Conservation (phyloP, 73 alveolate species). For the Paramecium sexaurelia region DNA sequence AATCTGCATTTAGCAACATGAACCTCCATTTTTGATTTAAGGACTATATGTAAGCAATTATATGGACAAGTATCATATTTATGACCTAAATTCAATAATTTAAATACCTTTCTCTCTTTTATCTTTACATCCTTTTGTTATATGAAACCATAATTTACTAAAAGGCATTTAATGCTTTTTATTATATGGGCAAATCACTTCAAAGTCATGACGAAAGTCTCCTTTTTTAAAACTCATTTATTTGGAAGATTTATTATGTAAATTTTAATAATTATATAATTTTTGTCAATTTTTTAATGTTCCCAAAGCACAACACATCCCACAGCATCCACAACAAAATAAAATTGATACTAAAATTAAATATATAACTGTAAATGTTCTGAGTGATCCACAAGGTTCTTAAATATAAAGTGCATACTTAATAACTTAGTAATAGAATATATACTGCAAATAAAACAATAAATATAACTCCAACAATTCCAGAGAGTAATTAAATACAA, state of each 20-base stretch:
- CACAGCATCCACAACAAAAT: neutral
- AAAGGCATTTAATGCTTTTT: slow-evolving; percentile 47
- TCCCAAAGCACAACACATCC: neutral
- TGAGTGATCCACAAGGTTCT: neutral
- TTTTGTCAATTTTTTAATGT: neutral
- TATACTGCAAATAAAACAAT: neutral
- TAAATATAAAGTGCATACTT: neutral
- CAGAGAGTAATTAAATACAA: neutral
- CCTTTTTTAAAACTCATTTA: slow-evolving; percentile 37
- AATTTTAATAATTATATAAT: neutral
- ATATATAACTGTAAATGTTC: slow-evolving; percentile 16
- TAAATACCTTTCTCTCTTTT: neutral
- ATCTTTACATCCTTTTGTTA: slow-evolving; percentile 29
- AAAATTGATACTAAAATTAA: neutral
- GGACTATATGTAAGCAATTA: slow-evolving; percentile 9
- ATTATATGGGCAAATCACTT: slow-evolving; percentile 32
- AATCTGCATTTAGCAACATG: neutral
- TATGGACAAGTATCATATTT: slow-evolving; percentile 28
- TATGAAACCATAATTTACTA: slow-evolving; percentile 28
- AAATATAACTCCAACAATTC: neutral
- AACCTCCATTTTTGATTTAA: neutral
- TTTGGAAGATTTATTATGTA: neutral
- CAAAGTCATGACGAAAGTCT: slow-evolving; percentile 10
- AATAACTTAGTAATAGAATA: neutral
- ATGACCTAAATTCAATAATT: neutral